Evolutionary conservation across 129 eudicot species (phyloP), one percentile per base, ranked within the genome.

Genomic region (Flaveria robusta): DNA sequence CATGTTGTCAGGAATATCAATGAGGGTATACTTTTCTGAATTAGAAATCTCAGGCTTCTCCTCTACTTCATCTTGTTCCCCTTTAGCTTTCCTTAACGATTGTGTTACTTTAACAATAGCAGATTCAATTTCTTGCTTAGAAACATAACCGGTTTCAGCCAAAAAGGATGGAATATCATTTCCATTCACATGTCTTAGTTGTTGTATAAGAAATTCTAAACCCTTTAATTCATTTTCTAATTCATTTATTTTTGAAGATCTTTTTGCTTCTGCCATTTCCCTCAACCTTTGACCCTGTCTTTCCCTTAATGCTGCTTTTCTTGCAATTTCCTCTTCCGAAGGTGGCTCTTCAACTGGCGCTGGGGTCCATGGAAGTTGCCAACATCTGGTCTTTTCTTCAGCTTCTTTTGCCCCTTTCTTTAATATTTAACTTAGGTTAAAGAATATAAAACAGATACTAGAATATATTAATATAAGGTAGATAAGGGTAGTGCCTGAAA

Each of bases 321-420:
- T 84, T 13, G 97, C 90, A 66, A 94, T 64, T 66, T 94, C 99
- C 78, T 91, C 97, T 86, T 88, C 97, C 43, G 99, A 91, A 34
- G 94, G 96, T 6, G 85, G 93, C 72, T 87, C 93, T 77, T 91
- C 97, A 12, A 83, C 86, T 23, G 97, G 97, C 76, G 86, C 12
- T 3, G 99, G 99, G 11, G 97, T 87, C 91, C 95, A 94, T 0
- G 97, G 94, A 50, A 94, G 96, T 74, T 94, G 99, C 99, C 99
- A 94, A 82, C 89, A 86, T 69, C 85, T 79, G 14, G 90, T 86
- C 74, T 91, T 91, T 52, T 89, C 94, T 81, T 91, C 97, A 9
- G 97, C 92, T 86, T 94, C 91, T 79, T 91, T 89, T 45, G 76
- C 83, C 83, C 97, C 99, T 83, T 82, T 87, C 97, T 94, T 81